Percentiles rank a stretch among this genome's conserved stretches.
Evolutionary conservation across 805 yeast genomes (phyloP).

Genomic region (Suhomyces kilbournensis): DNA sequence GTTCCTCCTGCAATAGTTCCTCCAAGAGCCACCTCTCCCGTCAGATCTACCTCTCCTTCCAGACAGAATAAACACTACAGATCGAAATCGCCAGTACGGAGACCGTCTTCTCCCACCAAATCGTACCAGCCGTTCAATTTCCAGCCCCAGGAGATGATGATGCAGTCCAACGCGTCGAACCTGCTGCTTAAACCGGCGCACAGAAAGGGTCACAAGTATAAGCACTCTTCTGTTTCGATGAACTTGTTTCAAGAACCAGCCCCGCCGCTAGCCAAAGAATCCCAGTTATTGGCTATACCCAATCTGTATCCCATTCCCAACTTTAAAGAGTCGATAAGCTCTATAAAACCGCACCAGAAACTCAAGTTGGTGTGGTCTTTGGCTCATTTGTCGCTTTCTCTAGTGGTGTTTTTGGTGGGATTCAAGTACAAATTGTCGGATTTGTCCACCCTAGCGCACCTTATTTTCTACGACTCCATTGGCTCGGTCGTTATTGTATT

Average conservation of each 20-base stretch:
- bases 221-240: slow-evolving; percentile 95
- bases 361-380: slow-evolving; percentile 56
- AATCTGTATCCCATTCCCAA: slow-evolving; percentile 73
- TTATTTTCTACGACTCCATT: slow-evolving; percentile 81
- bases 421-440: slow-evolving; percentile 54
- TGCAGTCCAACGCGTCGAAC: slow-evolving; percentile 23
- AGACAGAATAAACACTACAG: slow-evolving; percentile 27
- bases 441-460: slow-evolving; percentile 77
- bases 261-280: slow-evolving; percentile 32
- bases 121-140: slow-evolving; percentile 59
- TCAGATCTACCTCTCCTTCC: slow-evolving; percentile 25
- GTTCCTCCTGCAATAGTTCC: slow-evolving; percentile 12
- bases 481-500: slow-evolving; percentile 66
- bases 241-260: slow-evolving; percentile 93
- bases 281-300: slow-evolving; percentile 62
- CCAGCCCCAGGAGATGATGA: slow-evolving; percentile 47
- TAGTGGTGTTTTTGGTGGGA: slow-evolving; percentile 59
- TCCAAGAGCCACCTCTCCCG: slow-evolving; percentile 26
- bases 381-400: slow-evolving; percentile 54
- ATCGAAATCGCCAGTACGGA: slow-evolving; percentile 28
- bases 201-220: slow-evolving; percentile 92
- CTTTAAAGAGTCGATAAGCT: slow-evolving; percentile 55
- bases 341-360: slow-evolving; percentile 58
- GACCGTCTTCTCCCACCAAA: slow-evolving; percentile 21
- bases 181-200: slow-evolving; percentile 53